A percentile compares a stretch with the other conserved stretches of the same genome.
Evolutionary conservation across 2,329 filamentous ascomycete species (phyloP).

Genomic region (Penicillium griseofulvum): DNA sequence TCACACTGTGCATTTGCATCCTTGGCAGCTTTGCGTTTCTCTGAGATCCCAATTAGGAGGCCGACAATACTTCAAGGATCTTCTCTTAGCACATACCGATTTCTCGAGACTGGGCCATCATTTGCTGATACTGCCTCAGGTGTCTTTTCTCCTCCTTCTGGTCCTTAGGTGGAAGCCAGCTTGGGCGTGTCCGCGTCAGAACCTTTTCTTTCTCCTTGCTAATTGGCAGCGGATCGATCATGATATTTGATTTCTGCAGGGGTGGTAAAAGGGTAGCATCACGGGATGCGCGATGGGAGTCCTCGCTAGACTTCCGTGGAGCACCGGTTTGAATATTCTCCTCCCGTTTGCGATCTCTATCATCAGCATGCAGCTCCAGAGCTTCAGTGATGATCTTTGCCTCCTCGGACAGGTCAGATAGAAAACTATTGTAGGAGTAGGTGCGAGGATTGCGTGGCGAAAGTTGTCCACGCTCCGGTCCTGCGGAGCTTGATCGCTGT

Average conservation of each 20-base stretch:
- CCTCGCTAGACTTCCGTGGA: conserved; percentile 37
- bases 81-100: conserved; percentile 44
- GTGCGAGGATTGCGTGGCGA: conserved; percentile 47
- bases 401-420: conserved; percentile 59
- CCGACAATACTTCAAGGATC: background rate
- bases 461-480: conserved; percentile 43
- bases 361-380: conserved; percentile 57
- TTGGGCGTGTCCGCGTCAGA: conserved; percentile 64
- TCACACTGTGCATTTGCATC: conserved; percentile 49
- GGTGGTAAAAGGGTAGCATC: conserved; percentile 54
- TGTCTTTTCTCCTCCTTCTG: conserved; percentile 89
- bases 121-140: conserved; percentile 67
- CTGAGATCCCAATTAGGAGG: conserved; percentile 25
- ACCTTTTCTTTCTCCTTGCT: conserved; percentile 67
- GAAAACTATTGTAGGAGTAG: conserved; percentile 59
- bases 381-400: conserved; percentile 59
- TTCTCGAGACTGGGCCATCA: conserved; percentile 63
- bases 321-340: conserved; percentile 48
- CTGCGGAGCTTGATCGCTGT: conserved; percentile 39
- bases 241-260: conserved; percentile 60
- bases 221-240: conserved; percentile 65
- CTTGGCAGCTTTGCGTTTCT: conserved; percentile 51
- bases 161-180: conserved; percentile 67
- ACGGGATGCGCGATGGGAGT: conserved; percentile 39
- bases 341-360: conserved; percentile 46